Percentiles rank a stretch among this genome's conserved stretches.
Evolutionary conservation across 495 filamentous ascomycete genomes (phyloP).

Genomic region (Pseudevernia furfuracea): DNA sequence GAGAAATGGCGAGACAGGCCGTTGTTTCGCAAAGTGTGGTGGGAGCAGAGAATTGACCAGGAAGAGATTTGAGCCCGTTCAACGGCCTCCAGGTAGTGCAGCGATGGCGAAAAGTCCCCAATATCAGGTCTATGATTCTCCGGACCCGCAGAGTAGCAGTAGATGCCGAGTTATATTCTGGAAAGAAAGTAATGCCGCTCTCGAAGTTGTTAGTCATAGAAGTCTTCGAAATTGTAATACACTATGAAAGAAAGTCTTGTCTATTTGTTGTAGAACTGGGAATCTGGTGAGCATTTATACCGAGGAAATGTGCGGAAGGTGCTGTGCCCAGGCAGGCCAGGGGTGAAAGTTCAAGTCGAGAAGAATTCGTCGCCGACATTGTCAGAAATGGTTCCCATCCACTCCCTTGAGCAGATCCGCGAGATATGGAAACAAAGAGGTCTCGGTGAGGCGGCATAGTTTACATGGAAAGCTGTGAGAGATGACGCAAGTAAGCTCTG

Average conservation of each 20-base stretch:
- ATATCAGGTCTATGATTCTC: background rate
- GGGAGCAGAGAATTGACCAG: background rate
- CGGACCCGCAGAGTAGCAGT: background rate
- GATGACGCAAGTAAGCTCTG: background rate
- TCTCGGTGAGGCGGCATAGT: background rate
- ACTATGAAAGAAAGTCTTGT: background rate
- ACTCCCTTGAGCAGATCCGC: background rate
- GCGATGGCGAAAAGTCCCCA: background rate
- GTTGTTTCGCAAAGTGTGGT: background rate
- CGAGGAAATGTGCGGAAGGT: background rate
- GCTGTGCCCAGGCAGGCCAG: background rate
- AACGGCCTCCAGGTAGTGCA: background rate
- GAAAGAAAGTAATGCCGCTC: background rate
- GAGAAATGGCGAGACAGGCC: background rate
- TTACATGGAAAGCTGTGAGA: background rate
- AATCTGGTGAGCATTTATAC: background rate
- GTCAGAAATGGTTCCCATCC: background rate
- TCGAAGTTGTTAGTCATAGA: background rate
- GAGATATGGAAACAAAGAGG: background rate
- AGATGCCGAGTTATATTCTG: background rate
- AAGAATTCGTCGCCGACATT: background rate
- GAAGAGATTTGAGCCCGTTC: background rate
- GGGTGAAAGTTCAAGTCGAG: background rate
- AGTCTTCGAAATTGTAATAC: background rate
- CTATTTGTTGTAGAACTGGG: background rate